Percentiles rank a stretch among this genome's conserved stretches.
phyloP scores from a whole-genome alignment of 192 early-diverging fungal species.

The Chytriomyces confervae region DNA sequence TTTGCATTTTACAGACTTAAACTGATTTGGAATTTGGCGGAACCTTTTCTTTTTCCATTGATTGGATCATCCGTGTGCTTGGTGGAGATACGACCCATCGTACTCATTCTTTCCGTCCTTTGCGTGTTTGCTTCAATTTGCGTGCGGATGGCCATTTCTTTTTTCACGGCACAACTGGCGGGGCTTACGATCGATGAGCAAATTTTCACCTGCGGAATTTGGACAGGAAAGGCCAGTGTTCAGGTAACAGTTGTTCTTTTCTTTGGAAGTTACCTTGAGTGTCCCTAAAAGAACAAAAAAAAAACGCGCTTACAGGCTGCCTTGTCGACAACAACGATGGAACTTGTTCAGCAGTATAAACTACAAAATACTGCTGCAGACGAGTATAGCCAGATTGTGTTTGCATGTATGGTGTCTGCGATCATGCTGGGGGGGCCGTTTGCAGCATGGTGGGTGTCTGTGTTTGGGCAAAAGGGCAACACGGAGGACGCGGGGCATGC shows the following conservation, averaged over 20 bases:
- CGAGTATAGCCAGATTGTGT: conserved; percentile 35
- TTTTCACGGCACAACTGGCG: conserved; percentile 21
- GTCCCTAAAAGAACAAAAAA: neutral
- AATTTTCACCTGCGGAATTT: conserved; percentile 43
- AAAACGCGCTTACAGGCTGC: conserved; percentile 18
- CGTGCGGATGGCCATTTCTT: conserved; percentile 39
- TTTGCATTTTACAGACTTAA: conserved; percentile 33
- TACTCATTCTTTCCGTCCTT: conserved; percentile 28
- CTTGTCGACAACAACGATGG: conserved; percentile 35
- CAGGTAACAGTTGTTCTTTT: conserved; percentile 35
- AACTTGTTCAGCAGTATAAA: conserved; percentile 37
- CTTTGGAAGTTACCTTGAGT: neutral
- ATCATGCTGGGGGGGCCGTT: conserved; percentile 43
- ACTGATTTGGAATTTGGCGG: conserved; percentile 42
- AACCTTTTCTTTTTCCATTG: conserved; percentile 50
- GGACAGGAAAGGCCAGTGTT: conserved; percentile 52
- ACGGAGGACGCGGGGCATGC: neutral
- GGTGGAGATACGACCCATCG: conserved; percentile 28
- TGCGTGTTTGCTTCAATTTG: conserved; percentile 35
- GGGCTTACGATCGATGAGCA: conserved; percentile 40
- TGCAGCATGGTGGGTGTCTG: conserved; percentile 43
- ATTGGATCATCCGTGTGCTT: conserved; percentile 49
- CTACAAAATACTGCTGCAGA: conserved; percentile 36
- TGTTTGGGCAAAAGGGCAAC: conserved; percentile 30
- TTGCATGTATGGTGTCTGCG: conserved; percentile 45